These are phyloP conservation scores for Arachis monticola DNA, from an alignment of 331 rosid species.

Conservation along the genomic window DNA sequence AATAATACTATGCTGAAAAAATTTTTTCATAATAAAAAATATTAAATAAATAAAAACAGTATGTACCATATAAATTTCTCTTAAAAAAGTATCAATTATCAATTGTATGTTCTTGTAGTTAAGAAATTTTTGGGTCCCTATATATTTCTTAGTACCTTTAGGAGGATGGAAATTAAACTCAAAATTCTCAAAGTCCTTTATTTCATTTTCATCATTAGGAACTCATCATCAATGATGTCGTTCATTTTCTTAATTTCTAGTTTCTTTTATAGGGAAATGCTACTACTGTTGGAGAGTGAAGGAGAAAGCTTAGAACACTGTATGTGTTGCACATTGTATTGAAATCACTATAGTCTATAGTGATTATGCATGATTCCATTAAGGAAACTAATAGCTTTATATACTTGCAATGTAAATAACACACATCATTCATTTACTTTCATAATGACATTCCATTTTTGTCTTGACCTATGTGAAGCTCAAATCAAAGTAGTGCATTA, in stretches of 20 bases:
- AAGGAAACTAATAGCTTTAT: conserved; percentile 28
- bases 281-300: conserved; percentile 27
- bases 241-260: neutral
- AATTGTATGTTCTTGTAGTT: too few species aligned
- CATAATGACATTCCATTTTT: conserved; percentile 40
- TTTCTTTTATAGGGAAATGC: neutral
- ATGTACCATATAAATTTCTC: too few species aligned
- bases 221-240: neutral
- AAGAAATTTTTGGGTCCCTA: too few species aligned
- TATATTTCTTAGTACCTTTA: conserved; percentile 1
- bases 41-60: too few species aligned
- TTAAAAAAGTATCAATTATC: too few species aligned
- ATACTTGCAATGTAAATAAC: neutral
- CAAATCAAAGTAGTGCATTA: conserved; percentile 24
- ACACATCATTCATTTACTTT: conserved; percentile 36
- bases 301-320: conserved; percentile 7
- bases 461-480: conserved; percentile 31
- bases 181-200: conserved; percentile 24
- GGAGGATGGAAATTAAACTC: neutral
- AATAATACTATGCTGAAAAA: too few species aligned
- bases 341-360: neutral
- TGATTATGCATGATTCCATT: conserved; percentile 11
- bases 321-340: conserved; percentile 1
- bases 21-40: too few species aligned
- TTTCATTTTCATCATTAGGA: conserved; percentile 30